phyloP scores from a whole-genome alignment of 371 early-diverging fungal species.

The Saksenaea oblongispora region DNA sequence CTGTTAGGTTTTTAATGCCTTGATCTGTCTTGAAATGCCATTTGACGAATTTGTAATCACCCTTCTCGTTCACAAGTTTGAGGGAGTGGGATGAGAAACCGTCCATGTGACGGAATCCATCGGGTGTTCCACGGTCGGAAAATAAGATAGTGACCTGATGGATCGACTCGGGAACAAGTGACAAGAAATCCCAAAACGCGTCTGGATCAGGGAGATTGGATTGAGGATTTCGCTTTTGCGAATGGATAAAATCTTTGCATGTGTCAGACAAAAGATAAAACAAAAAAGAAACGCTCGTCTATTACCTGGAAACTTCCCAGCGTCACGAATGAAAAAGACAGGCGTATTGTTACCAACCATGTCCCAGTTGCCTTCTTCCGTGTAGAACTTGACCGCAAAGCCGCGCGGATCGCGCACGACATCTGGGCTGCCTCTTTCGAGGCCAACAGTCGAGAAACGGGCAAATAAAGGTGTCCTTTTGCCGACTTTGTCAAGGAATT shows the following conservation, averaged over 20 bases:
- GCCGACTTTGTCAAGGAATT: slow-evolving; percentile 73
- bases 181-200: slow-evolving; percentile 75
- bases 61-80: slow-evolving; percentile 72
- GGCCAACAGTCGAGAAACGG: slow-evolving; percentile 84
- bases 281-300: background rate
- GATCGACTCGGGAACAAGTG: slow-evolving; percentile 75
- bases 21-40: slow-evolving; percentile 87
- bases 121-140: slow-evolving; percentile 82
- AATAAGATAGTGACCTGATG: slow-evolving; percentile 81
- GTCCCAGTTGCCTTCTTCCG: slow-evolving; percentile 80
- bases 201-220: slow-evolving; percentile 61
- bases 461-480: slow-evolving; percentile 79
- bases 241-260: slow-evolving; percentile 74
- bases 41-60: slow-evolving; percentile 76
- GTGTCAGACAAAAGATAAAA: background rate
- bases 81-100: slow-evolving; percentile 81
- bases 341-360: slow-evolving; percentile 78
- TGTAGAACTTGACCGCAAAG: slow-evolving; percentile 78
- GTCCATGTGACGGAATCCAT: slow-evolving; percentile 79
- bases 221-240: slow-evolving; percentile 79
- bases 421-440: slow-evolving; percentile 76
- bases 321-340: slow-evolving; percentile 74
- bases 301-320: slow-evolving; percentile 74
- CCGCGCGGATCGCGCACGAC: slow-evolving; percentile 81
- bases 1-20: slow-evolving; percentile 74